These are phyloP conservation scores for Crassisporium funariophilum DNA, from an alignment of 768 basidiomycete species.

Conservation along the genomic window DNA sequence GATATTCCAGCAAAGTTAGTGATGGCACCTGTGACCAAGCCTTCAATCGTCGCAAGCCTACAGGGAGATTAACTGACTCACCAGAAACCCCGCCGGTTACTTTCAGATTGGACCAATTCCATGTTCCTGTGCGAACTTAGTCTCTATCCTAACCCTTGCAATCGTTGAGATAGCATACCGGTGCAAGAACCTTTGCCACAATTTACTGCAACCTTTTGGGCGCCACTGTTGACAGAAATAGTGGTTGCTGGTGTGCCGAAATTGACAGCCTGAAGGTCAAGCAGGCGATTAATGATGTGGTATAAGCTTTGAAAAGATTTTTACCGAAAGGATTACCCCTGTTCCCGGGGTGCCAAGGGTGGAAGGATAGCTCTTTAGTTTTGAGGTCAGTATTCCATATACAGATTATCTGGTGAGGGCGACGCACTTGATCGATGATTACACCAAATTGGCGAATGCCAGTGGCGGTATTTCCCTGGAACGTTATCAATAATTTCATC, in stretches of 20 bases:
- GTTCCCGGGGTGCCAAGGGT: slow-evolving; percentile 55
- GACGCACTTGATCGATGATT: slow-evolving; percentile 56
- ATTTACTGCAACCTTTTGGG: slow-evolving; percentile 52
- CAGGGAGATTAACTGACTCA: slow-evolving; percentile 5
- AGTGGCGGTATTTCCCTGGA: slow-evolving; percentile 54
- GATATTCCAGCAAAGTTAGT: slow-evolving; percentile 33
- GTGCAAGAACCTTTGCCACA: slow-evolving; percentile 55
- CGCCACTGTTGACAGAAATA: slow-evolving; percentile 44
- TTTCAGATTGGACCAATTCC: slow-evolving; percentile 27
- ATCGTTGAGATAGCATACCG: slow-evolving; percentile 32
- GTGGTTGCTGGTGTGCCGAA: slow-evolving; percentile 45
- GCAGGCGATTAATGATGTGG: not conserved
- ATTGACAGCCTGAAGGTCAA: slow-evolving; percentile 43
- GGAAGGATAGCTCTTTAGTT: slow-evolving; percentile 54
- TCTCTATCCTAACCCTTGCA: not conserved
- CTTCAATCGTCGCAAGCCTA: not conserved
- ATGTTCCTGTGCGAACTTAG: slow-evolving; percentile 16
- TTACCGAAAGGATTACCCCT: slow-evolving; percentile 59
- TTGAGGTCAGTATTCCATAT: not conserved
- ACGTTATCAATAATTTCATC: not conserved
- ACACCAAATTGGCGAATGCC: slow-evolving; percentile 54
- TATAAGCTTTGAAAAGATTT: not conserved
- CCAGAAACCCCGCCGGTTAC: slow-evolving; percentile 24
- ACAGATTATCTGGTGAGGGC: not conserved
- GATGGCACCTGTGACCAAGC: slow-evolving; percentile 10